phyloP scores from a whole-genome alignment of 257 asterid species.

The Echites panduratus region DNA sequence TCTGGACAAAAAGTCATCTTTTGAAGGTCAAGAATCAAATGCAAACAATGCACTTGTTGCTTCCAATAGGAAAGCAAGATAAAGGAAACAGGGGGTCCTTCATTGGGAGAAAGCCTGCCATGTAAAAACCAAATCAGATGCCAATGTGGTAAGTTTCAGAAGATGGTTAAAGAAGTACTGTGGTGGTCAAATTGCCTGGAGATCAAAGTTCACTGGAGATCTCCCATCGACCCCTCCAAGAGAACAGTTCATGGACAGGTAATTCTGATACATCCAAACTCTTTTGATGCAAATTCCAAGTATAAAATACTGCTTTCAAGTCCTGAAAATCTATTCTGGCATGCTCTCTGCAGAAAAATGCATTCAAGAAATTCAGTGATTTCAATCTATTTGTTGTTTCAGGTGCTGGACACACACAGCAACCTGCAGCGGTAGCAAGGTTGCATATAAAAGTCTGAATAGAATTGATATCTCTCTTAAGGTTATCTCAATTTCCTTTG shows the following conservation, averaged over 20 bases:
- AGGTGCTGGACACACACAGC: constrained; percentile 84
- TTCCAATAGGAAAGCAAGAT: constrained; percentile 55
- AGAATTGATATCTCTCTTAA: constrained; percentile 46
- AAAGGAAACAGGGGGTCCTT: constrained; percentile 42
- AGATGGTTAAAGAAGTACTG: constrained; percentile 73
- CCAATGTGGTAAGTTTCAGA: constrained; percentile 49
- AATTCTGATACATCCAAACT: neutral
- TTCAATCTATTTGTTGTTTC: constrained; percentile 15
- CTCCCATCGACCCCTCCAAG: constrained; percentile 72
- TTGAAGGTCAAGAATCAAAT: neutral
- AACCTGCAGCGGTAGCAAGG: constrained; percentile 62
- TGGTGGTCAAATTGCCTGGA: constrained; percentile 62
- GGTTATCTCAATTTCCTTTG: constrained; percentile 36
- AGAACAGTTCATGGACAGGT: constrained; percentile 77
- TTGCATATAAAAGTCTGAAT: constrained; percentile 51
- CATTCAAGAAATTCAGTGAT: neutral
- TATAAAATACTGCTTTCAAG: too few species aligned
- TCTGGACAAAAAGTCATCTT: constrained; percentile 1
- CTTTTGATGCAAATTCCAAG: neutral
- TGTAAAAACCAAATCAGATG: constrained; percentile 74
- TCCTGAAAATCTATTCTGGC: too few species aligned
- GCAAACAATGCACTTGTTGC: neutral
- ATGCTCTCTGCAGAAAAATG: neutral
- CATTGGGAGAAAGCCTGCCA: constrained; percentile 71
- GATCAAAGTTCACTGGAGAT: constrained; percentile 39